Percentiles rank a stretch among this genome's conserved stretches.
phyloP scores from a whole-genome alignment of 1,284 basidiomycete species.

The Austroboletus niveus region DNA sequence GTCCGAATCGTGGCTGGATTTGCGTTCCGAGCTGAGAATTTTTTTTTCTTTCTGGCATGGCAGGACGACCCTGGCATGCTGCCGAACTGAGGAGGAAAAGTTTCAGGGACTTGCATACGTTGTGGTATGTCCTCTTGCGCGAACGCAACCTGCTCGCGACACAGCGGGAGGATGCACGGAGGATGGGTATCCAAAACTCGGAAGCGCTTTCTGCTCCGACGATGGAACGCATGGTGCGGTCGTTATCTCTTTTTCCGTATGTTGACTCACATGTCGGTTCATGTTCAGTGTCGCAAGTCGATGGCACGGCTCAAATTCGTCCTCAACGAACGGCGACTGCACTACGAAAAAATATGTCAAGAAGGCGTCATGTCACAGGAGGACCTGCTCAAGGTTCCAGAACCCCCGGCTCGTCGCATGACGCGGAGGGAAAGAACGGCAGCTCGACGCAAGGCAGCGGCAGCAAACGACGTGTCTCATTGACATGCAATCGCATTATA shows the following conservation, averaged over 20 bases:
- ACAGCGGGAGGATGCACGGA: conserved; percentile 75
- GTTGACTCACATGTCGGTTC: conserved; percentile 2
- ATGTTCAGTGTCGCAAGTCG: conserved; percentile 83
- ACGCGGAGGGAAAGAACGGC: conserved; percentile 25
- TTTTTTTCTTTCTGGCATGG: neutral
- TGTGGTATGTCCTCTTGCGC: conserved; percentile 88
- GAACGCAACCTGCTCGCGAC: conserved; percentile 89
- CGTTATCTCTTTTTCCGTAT: neutral
- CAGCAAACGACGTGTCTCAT: neutral
- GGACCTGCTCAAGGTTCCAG: conserved; percentile 17
- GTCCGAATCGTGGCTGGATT: conserved; percentile 25
- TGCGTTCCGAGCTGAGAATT: conserved; percentile 4
- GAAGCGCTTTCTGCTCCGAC: conserved; percentile 34
- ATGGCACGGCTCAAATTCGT: conserved; percentile 97
- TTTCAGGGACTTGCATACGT: conserved; percentile 87
- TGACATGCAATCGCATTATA: neutral
- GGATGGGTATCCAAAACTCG: conserved; percentile 48
- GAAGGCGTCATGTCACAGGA: conserved; percentile 32
- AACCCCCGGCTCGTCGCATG: conserved; percentile 15
- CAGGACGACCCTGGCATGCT: conserved; percentile 85
- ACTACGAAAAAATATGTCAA: conserved; percentile 66
- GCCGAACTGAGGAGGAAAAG: conserved; percentile 84
- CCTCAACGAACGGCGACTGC: conserved; percentile 87
- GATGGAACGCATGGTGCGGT: conserved; percentile 42
- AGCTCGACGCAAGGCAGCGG: conserved; percentile 12